phyloP scores from a whole-genome alignment of 2,329 filamentous ascomycete genomes.

The Aspergillus luchuensis region DNA sequence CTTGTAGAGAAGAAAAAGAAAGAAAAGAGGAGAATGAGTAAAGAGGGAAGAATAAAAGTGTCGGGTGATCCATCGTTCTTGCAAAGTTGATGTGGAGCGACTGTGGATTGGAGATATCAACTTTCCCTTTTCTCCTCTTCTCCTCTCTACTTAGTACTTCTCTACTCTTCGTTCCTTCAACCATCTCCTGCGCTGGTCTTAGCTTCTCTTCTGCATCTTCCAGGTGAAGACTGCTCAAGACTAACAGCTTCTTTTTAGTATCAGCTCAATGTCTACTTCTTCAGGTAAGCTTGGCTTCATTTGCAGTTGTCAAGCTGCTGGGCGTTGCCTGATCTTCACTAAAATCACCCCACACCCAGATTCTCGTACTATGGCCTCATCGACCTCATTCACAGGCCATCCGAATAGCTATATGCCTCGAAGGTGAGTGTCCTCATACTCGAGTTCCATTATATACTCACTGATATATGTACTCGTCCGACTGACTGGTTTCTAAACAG shows the following conservation, averaged over 20 bases:
- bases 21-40: background rate
- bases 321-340: slow-evolving; percentile 11
- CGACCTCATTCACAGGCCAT: slow-evolving; percentile 61
- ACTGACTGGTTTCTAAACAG: background rate
- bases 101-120: slow-evolving; percentile 5
- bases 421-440: slow-evolving; percentile 52
- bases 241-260: background rate
- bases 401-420: slow-evolving; percentile 65
- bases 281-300: slow-evolving; percentile 6
- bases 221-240: background rate
- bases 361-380: slow-evolving; percentile 30
- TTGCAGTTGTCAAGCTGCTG: background rate
- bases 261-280: background rate
- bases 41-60: background rate
- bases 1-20: background rate
- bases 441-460: background rate
- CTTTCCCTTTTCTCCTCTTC: slow-evolving; percentile 3
- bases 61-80: slow-evolving; percentile 17
- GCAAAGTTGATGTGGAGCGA: slow-evolving; percentile 15
- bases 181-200: background rate
- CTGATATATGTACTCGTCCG: background rate
- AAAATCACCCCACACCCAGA: slow-evolving; percentile 1
- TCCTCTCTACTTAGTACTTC: background rate
- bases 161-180: background rate
- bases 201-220: background rate